A percentile compares a stretch with the other conserved stretches of the same genome.
Evolutionary conservation across 1,139 yeast species (phyloP).

Genomic region (Magnusiomyces suaveolens): DNA sequence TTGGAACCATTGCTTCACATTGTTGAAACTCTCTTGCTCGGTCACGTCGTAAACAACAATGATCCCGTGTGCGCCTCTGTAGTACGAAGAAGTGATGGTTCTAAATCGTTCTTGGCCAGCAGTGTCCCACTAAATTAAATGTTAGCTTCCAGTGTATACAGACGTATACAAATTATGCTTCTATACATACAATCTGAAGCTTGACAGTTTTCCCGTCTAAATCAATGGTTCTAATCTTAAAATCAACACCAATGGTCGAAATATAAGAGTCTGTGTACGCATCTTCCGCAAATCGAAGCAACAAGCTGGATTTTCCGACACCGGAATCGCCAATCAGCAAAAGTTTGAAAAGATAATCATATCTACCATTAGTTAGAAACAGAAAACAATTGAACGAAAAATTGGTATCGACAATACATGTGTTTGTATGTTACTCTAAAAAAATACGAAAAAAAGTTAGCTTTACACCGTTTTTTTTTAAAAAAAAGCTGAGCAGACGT

Average conservation of each 20-base stretch:
- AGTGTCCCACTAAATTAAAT: slow-evolving; percentile 64
- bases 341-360: slow-evolving; percentile 93
- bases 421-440: too few relatives aligned
- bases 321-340: slow-evolving; percentile 96
- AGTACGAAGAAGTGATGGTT: slow-evolving; percentile 94
- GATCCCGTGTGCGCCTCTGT: slow-evolving; percentile 98
- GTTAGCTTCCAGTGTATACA: slow-evolving; percentile 1
- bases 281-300: slow-evolving; percentile 93
- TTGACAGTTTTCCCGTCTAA: slow-evolving; percentile 95
- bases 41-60: slow-evolving; percentile 97
- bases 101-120: slow-evolving; percentile 98
- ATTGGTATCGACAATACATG: too few relatives aligned
- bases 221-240: slow-evolving; percentile 94
- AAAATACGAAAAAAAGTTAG: too few relatives aligned
- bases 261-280: slow-evolving; percentile 95
- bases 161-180: not conserved
- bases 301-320: slow-evolving; percentile 92
- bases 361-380: slow-evolving; percentile 35
- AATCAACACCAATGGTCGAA: slow-evolving; percentile 96
- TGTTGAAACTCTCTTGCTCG: slow-evolving; percentile 93
- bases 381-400: not conserved
- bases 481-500: too few relatives aligned
- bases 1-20: slow-evolving; percentile 97
- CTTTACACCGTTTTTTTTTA: too few relatives aligned
- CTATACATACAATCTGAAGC: slow-evolving; percentile 55